Conservation (phyloP, 208 protist species). For the Crithidia sp. region DNA sequence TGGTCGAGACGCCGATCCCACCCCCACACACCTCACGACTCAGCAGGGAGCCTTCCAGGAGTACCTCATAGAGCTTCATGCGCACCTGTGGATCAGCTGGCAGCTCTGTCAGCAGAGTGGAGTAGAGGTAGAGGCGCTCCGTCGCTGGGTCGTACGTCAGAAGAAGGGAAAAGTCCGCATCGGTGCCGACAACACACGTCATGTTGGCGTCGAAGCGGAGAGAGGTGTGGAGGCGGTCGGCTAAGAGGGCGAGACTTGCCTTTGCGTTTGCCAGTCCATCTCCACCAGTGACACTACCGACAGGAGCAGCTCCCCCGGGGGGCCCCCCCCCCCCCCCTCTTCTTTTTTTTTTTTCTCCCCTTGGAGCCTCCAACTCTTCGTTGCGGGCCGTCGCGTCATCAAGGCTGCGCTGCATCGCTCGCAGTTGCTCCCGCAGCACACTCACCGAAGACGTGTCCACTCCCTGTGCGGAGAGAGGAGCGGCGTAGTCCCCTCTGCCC, state of each 20-base stretch:
- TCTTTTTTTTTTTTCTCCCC: too few relatives aligned
- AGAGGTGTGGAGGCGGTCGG: conserved; percentile 45
- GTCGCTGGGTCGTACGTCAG: conserved; percentile 79
- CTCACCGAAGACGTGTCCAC: not conserved
- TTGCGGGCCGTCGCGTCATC: conserved; percentile 26
- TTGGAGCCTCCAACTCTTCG: conserved; percentile 20
- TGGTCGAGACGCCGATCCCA: conserved; percentile 65
- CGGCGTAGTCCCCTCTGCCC: not conserved
- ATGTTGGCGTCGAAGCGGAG: conserved; percentile 80
- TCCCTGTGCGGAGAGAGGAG: not conserved
- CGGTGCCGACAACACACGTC: conserved; percentile 72
- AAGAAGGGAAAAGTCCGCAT: conserved; percentile 68
- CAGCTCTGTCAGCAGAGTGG: conserved; percentile 65
- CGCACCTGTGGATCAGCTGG: conserved; percentile 51
- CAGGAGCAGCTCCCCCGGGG: not conserved
- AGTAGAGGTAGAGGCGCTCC: conserved; percentile 81
- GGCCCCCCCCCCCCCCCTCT: too few relatives aligned
- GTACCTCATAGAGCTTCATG: conserved; percentile 78
- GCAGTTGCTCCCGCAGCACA: conserved; percentile 33
- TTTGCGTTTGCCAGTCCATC: conserved; percentile 58
- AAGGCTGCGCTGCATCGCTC: conserved; percentile 37
- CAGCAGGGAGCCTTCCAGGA: conserved; percentile 76
- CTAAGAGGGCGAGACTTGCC: conserved; percentile 54
- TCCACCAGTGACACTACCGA: not conserved
- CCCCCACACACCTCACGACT: conserved; percentile 84